These are phyloP conservation scores for Phaffia australis DNA, from an alignment of 768 basidiomycete genomes.

Conservation along the genomic window DNA sequence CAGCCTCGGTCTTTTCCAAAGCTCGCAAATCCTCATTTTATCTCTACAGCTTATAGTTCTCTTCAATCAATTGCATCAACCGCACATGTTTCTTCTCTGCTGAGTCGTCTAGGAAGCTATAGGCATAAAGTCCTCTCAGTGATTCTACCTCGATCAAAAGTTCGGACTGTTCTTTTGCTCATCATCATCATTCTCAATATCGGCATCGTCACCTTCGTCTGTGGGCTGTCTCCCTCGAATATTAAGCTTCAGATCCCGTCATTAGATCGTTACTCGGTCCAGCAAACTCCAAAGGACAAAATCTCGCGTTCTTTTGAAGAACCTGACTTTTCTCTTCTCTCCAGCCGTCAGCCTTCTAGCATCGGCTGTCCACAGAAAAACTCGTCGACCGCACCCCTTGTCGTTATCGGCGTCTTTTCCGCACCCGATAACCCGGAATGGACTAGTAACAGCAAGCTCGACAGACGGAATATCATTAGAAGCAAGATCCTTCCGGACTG, in stretches of 20 bases:
- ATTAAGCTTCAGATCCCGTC: conserved; percentile 17
- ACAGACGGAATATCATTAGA: conserved; percentile 31
- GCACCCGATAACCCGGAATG: conserved; percentile 26
- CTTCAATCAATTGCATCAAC: too few relatives aligned
- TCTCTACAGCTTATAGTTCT: too few relatives aligned
- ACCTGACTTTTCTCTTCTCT: conserved; percentile 37
- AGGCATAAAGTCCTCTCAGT: neutral
- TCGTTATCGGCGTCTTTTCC: conserved; percentile 38
- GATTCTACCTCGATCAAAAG: conserved; percentile 18
- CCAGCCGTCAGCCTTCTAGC: conserved; percentile 34
- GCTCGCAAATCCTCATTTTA: too few relatives aligned
- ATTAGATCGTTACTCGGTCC: conserved; percentile 14
- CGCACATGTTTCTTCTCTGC: too few relatives aligned
- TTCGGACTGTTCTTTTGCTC: conserved; percentile 11
- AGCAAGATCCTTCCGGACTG: conserved; percentile 32
- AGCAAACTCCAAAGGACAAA: conserved; percentile 3
- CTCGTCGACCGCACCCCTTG: conserved; percentile 22
- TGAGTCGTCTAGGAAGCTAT: too few relatives aligned
- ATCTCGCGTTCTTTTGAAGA: conserved; percentile 35
- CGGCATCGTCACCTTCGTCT: neutral
- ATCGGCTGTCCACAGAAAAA: conserved; percentile 33
- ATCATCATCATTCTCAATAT: neutral
- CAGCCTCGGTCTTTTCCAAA: too few relatives aligned
- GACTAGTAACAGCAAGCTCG: conserved; percentile 26
- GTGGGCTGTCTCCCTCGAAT: conserved; percentile 11